Evolutionary conservation across 768 basidiomycete genomes (phyloP).

Genomic region (Pisolithus microcarpus): DNA sequence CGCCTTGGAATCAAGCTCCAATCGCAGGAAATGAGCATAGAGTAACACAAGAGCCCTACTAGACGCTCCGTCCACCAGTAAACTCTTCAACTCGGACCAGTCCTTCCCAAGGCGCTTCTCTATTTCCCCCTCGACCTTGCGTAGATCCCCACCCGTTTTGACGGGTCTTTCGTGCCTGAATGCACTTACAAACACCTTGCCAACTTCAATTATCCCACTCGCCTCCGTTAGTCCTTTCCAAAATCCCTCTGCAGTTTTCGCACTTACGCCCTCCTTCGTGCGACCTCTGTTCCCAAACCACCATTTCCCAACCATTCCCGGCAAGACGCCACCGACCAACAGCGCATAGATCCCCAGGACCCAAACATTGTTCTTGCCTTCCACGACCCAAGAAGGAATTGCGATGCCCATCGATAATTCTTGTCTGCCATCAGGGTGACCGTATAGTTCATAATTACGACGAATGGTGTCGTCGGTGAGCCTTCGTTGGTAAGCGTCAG

Average conservation of each 20-base stretch:
- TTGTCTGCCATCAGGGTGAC: slow-evolving; percentile 96
- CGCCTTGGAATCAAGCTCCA: slow-evolving; percentile 42
- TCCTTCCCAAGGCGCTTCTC: slow-evolving; percentile 40
- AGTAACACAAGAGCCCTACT: slow-evolving; percentile 60
- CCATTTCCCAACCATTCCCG: slow-evolving; percentile 87
- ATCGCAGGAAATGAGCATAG: slow-evolving; percentile 78
- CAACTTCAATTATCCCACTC: slow-evolving; percentile 61
- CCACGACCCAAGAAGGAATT: slow-evolving; percentile 88
- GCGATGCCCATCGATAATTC: slow-evolving; percentile 93
- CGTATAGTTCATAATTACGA: slow-evolving; percentile 81
- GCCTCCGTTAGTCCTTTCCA: slow-evolving; percentile 86
- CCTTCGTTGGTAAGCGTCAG: slow-evolving; percentile 29
- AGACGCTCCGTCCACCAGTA: slow-evolving; percentile 32
- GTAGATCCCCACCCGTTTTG: slow-evolving; percentile 33
- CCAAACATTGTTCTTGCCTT: slow-evolving; percentile 85
- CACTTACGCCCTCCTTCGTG: slow-evolving; percentile 89
- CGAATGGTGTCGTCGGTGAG: slow-evolving; percentile 90
- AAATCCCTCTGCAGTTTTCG: slow-evolving; percentile 74
- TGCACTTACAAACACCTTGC: slow-evolving; percentile 62
- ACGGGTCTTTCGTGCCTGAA: slow-evolving; percentile 50
- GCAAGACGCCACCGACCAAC: slow-evolving; percentile 81
- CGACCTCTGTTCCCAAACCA: slow-evolving; percentile 89
- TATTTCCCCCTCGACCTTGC: slow-evolving; percentile 47
- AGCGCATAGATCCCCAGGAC: slow-evolving; percentile 84
- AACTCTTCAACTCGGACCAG: slow-evolving; percentile 46